Conservation (phyloP, 148 eudicot species). For the Cornus controversa region DNA sequence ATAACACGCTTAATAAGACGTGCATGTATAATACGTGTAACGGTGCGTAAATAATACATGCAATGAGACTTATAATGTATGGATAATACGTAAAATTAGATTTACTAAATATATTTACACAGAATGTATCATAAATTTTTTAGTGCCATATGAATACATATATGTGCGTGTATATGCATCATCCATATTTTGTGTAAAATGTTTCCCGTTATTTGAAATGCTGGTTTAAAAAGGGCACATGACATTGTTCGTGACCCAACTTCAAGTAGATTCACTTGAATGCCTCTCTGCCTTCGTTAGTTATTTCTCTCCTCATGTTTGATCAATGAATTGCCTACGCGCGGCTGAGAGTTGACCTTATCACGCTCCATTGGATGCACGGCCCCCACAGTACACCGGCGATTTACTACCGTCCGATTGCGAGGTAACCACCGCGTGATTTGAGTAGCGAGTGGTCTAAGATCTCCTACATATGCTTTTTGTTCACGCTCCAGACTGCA, state of each 20-base stretch:
- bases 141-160: too few relatives aligned
- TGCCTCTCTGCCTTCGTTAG: neutral
- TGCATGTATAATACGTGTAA: too few relatives aligned
- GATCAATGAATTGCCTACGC: neutral
- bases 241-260: conserved; percentile 39
- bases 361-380: neutral
- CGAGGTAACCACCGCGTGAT: neutral
- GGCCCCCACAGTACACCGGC: neutral
- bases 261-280: neutral
- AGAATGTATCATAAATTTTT: too few relatives aligned
- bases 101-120: too few relatives aligned
- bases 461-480: neutral
- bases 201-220: neutral
- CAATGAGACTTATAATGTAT: too few relatives aligned
- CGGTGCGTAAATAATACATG: too few relatives aligned
- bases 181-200: neutral
- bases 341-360: neutral
- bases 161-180: too few relatives aligned
- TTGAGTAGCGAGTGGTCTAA: neutral
- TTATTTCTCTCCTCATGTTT: neutral
- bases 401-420: neutral
- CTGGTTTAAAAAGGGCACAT: neutral
- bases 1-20: too few relatives aligned
- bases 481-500: neutral
- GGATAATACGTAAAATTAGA: too few relatives aligned